phyloP scores from a whole-genome alignment of 1,284 basidiomycete species.

The Ceratobasidium sp. region DNA sequence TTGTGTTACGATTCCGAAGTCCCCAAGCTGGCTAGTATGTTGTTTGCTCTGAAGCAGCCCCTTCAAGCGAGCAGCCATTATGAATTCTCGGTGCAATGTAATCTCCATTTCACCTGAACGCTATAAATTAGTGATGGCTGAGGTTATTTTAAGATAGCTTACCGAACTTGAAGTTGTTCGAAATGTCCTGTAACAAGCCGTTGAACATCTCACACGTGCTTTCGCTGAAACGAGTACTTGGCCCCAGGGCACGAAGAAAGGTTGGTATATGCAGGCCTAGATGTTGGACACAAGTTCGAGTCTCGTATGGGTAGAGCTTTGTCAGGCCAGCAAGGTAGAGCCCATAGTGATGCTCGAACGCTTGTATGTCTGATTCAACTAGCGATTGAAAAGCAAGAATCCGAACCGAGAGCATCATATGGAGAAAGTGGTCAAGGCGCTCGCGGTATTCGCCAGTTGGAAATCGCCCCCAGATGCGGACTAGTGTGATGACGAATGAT shows the following conservation, averaged over 20 bases:
- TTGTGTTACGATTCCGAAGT: not conserved
- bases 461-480: conserved; percentile 42
- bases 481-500: conserved; percentile 45
- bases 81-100: conserved; percentile 24
- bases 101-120: conserved; percentile 21
- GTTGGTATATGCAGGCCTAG: conserved; percentile 33
- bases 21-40: not conserved
- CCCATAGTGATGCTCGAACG: conserved; percentile 4
- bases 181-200: conserved; percentile 33
- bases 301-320: conserved; percentile 18
- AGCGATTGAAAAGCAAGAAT: not conserved
- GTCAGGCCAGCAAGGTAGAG: conserved; percentile 11
- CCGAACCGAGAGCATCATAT: not conserved
- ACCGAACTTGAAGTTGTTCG: conserved; percentile 37
- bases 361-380: not conserved
- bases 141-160: not conserved
- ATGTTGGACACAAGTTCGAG: conserved; percentile 28
- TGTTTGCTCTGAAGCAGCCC: not conserved
- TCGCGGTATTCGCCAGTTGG: conserved; percentile 6
- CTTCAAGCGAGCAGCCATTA: not conserved
- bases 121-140: not conserved
- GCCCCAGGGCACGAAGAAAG: conserved; percentile 33
- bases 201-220: conserved; percentile 41
- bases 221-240: conserved; percentile 17
- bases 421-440: not conserved